These are phyloP conservation scores for Adansonia digitata DNA, from an alignment of 345 rosid genomes.

Conservation along the genomic window DNA sequence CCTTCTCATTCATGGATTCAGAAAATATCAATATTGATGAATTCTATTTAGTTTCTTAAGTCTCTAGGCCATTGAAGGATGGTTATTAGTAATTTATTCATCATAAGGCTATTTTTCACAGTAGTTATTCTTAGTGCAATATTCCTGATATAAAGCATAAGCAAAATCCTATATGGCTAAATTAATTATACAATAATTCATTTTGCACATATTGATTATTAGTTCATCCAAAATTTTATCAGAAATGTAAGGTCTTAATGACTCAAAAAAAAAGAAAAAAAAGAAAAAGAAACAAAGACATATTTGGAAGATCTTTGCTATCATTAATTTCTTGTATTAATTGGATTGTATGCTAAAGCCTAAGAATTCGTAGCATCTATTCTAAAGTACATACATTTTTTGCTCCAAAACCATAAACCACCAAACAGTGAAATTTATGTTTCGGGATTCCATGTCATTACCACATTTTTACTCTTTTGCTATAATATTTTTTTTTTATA, in stretches of 20 bases:
- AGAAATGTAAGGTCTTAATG: neutral
- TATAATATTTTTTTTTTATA: too few species aligned
- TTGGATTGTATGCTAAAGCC: neutral
- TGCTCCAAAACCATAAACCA: too few species aligned
- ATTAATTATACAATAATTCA: too few species aligned
- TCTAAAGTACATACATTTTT: slow-evolving; percentile 10
- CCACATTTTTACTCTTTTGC: too few species aligned
- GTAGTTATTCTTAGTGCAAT: neutral
- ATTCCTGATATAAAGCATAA: neutral
- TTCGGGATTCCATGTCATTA: too few species aligned
- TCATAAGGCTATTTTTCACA: neutral
- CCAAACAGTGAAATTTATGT: too few species aligned
- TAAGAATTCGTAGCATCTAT: slow-evolving; percentile 21
- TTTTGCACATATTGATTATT: too few species aligned
- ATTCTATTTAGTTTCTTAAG: neutral
- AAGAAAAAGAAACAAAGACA: too few species aligned
- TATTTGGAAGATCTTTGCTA: neutral
- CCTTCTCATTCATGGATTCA: neutral
- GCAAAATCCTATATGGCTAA: too few species aligned
- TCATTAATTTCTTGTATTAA: too few species aligned
- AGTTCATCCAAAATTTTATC: neutral
- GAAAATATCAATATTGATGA: neutral
- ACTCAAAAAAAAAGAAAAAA: neutral
- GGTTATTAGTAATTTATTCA: neutral
- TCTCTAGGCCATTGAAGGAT: neutral